These are phyloP conservation scores for Tricholomella constricta DNA, from an alignment of 768 basidiomycete genomes.

Conservation along the genomic window DNA sequence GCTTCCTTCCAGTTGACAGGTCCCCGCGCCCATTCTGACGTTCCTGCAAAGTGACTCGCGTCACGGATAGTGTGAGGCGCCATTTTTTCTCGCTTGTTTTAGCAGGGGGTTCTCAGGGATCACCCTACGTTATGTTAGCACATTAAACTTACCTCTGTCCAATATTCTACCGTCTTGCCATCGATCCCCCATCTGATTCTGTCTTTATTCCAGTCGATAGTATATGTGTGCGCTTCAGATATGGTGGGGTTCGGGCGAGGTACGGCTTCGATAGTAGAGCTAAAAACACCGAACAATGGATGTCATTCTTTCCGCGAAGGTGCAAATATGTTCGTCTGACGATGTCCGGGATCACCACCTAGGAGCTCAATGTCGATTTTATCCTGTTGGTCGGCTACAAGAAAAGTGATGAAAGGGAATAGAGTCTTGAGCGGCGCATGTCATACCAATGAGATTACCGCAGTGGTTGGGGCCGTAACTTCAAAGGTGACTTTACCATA, in stretches of 20 bases:
- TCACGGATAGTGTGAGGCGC: conserved; percentile 40
- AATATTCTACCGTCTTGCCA: conserved; percentile 35
- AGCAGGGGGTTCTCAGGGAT: background rate
- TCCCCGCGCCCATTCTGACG: conserved; percentile 44
- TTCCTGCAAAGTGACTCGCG: conserved; percentile 41
- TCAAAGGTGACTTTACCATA: conserved; percentile 38
- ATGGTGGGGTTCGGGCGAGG: conserved; percentile 12
- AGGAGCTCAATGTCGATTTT: conserved; percentile 47
- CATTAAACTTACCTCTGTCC: conserved; percentile 16
- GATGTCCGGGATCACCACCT: conserved; percentile 37
- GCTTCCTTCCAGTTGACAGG: conserved; percentile 41
- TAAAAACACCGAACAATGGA: conserved; percentile 40
- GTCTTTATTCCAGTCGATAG: conserved; percentile 41
- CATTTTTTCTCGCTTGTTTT: conserved; percentile 36
- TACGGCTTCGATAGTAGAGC: conserved; percentile 28
- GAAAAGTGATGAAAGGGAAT: background rate
- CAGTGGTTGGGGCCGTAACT: conserved; percentile 34
- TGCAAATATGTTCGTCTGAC: conserved; percentile 45
- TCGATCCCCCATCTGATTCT: conserved; percentile 45
- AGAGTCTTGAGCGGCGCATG: background rate
- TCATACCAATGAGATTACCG: conserved; percentile 39
- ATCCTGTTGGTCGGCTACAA: conserved; percentile 26
- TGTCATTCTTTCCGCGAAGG: conserved; percentile 27
- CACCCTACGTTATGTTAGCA: background rate
- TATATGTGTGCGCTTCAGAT: conserved; percentile 31